Conservation (phyloP, 805 yeast species). For the Myxozyma nipponensis region DNA sequence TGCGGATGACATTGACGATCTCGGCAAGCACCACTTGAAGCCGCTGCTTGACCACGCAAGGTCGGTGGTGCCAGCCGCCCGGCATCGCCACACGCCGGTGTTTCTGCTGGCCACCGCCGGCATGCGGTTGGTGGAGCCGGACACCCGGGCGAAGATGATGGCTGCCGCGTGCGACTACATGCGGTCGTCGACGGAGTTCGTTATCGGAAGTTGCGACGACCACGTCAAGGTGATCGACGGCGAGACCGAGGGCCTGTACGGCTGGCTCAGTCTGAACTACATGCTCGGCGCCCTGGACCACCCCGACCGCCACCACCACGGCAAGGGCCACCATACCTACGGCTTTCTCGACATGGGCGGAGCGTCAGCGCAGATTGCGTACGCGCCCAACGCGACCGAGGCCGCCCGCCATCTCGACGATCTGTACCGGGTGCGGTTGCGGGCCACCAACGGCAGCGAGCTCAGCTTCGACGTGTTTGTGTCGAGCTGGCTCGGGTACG, state of each 20-base stretch:
- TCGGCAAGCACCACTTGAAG: constrained; percentile 71
- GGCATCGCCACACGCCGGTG: constrained; percentile 69
- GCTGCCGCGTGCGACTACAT: constrained; percentile 58
- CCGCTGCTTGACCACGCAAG: constrained; percentile 66
- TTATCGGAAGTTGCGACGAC: constrained; percentile 54
- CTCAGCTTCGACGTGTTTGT: constrained; percentile 86
- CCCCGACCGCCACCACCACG: constrained; percentile 32
- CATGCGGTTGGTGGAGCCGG: constrained; percentile 67
- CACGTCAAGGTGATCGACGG: constrained; percentile 90
- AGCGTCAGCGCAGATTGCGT: constrained; percentile 94
- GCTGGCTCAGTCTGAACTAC: constrained; percentile 92
- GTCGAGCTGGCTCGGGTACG: constrained; percentile 95
- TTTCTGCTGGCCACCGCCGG: constrained; percentile 97
- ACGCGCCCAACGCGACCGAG: constrained; percentile 70
- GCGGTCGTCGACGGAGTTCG: constrained; percentile 53
- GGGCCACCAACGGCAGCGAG: constrained; percentile 64
- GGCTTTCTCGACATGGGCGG: constrained; percentile 99
- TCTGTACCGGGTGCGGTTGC: constrained; percentile 58
- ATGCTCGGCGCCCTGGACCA: constrained; percentile 61
- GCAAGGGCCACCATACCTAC: constrained; percentile 50
- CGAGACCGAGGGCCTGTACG: constrained; percentile 88
- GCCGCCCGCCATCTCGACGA: constrained; percentile 66
- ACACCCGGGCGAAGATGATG: constrained; percentile 53
- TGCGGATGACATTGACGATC: constrained; percentile 46
- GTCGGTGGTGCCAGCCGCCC: constrained; percentile 59